phyloP scores from a whole-genome alignment of 768 basidiomycete species.

The Floccularia luteovirens region DNA sequence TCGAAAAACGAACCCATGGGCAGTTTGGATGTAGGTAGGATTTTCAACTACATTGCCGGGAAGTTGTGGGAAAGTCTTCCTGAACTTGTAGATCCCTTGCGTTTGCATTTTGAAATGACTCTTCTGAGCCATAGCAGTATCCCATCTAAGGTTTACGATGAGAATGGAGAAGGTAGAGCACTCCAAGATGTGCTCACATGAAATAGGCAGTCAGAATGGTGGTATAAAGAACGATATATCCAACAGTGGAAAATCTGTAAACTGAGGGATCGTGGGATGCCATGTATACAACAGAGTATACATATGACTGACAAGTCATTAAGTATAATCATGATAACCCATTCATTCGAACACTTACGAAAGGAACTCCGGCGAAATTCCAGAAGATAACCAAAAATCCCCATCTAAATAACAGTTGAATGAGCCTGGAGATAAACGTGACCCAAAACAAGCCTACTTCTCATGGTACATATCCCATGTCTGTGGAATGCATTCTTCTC shows the following conservation, averaged over 20 bases:
- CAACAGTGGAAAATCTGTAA: constrained; percentile 79
- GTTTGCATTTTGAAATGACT: constrained; percentile 97
- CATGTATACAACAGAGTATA: constrained; percentile 98
- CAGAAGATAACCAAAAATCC: constrained; percentile 98
- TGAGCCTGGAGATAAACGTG: constrained; percentile 1
- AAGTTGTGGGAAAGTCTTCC: constrained; percentile 91
- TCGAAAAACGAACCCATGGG: constrained; percentile 60
- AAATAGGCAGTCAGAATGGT: constrained; percentile 82
- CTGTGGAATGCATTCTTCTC: constrained; percentile 91
- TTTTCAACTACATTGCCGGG: constrained; percentile 78
- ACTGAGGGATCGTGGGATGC: constrained; percentile 83
- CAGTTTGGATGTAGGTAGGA: constrained; percentile 88
- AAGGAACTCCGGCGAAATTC: constrained; percentile 92
- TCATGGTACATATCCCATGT: constrained; percentile 99
- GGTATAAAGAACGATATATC: constrained; percentile 65
- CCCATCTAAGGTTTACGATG: constrained; percentile 51
- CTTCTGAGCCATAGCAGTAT: constrained; percentile 94
- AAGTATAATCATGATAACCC: not conserved
- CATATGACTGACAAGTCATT: constrained; percentile 63
- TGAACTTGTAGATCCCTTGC: constrained; percentile 77
- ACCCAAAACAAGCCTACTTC: constrained; percentile 47
- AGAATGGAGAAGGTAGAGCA: not conserved
- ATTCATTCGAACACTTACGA: constrained; percentile 40
- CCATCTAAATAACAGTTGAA: constrained; percentile 38
- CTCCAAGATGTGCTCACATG: constrained; percentile 44